Evolutionary conservation across 768 basidiomycete species (phyloP).

Genomic region (Gelatoporia subvermispora): DNA sequence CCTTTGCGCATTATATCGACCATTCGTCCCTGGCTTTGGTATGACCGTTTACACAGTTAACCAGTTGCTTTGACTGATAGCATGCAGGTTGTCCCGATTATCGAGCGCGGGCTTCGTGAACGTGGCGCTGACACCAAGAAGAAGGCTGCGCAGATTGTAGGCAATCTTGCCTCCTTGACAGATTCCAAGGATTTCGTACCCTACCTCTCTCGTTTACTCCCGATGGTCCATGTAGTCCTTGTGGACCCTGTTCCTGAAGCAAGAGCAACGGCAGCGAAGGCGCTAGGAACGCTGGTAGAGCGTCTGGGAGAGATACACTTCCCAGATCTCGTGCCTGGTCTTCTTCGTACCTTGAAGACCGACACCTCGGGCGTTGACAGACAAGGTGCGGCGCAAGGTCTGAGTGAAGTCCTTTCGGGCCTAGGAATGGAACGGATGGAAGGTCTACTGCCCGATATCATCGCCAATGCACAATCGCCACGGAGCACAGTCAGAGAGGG

Average conservation of each 20-base stretch:
- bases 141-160: slow-evolving; percentile 94
- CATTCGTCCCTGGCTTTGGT: slow-evolving; percentile 93
- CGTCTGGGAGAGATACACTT: slow-evolving; percentile 92
- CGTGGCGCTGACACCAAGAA: slow-evolving; percentile 92
- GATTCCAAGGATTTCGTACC: slow-evolving; percentile 92
- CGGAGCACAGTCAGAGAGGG: slow-evolving; percentile 92
- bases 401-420: slow-evolving; percentile 91
- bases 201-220: slow-evolving; percentile 83
- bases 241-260: slow-evolving; percentile 98
- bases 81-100: slow-evolving; percentile 81
- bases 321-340: slow-evolving; percentile 89
- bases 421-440: slow-evolving; percentile 98
- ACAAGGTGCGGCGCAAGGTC: slow-evolving; percentile 96
- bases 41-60: slow-evolving; percentile 18
- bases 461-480: slow-evolving; percentile 85
- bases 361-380: slow-evolving; percentile 94
- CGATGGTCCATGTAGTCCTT: slow-evolving; percentile 87
- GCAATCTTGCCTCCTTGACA: slow-evolving; percentile 89
- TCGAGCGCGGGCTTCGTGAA: slow-evolving; percentile 89
- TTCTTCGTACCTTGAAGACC: slow-evolving; percentile 83
- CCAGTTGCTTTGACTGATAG: slow-evolving; percentile 1
- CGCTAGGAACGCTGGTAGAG: slow-evolving; percentile 93
- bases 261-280: slow-evolving; percentile 94
- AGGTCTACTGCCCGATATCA: slow-evolving; percentile 88
- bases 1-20: slow-evolving; percentile 97